Evolutionary conservation across 2,329 filamentous ascomycete species (phyloP).

Genomic region (Fusarium pilosicola): DNA sequence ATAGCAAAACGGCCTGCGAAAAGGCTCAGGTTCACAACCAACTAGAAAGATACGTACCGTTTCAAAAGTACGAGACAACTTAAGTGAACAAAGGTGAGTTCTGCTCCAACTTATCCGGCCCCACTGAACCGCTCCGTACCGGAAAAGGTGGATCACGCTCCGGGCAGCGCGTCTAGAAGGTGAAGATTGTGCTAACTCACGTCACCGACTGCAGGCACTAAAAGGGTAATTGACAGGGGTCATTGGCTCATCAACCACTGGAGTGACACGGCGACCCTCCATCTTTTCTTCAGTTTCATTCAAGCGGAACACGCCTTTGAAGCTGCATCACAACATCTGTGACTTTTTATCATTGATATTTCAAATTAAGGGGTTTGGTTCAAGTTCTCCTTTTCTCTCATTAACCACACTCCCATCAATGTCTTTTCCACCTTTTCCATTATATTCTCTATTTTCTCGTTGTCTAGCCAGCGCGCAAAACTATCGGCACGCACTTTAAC

Average conservation of each 20-base stretch:
- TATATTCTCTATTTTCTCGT: slow-evolving; percentile 8
- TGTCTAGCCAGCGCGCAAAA: slow-evolving; percentile 33
- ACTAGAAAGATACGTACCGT: slow-evolving; percentile 37
- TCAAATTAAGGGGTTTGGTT: slow-evolving; percentile 3
- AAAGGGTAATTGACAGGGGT: slow-evolving; percentile 21
- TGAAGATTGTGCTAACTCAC: slow-evolving; percentile 27
- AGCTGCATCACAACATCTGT: slow-evolving; percentile 18
- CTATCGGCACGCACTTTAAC: slow-evolving; percentile 36
- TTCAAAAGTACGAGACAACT: slow-evolving; percentile 11
- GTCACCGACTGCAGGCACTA: slow-evolving; percentile 34
- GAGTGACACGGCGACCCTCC: slow-evolving; percentile 37
- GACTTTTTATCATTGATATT: not conserved
- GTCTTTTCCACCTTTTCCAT: not conserved
- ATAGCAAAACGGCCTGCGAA: slow-evolving; percentile 34
- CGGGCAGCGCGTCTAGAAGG: slow-evolving; percentile 7
- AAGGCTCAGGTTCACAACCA: slow-evolving; percentile 25
- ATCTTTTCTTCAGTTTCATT: slow-evolving; percentile 11
- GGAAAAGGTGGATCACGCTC: slow-evolving; percentile 17
- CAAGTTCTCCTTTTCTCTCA: not conserved
- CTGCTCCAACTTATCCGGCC: not conserved
- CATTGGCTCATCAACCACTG: slow-evolving; percentile 25
- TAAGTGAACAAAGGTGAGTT: slow-evolving; percentile 17
- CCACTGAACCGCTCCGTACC: slow-evolving; percentile 7
- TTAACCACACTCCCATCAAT: not conserved
- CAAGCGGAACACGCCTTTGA: slow-evolving; percentile 20